These are phyloP conservation scores for Trichoderma sp. DNA, from an alignment of 2,329 filamentous ascomycete species.

Conservation along the genomic window DNA sequence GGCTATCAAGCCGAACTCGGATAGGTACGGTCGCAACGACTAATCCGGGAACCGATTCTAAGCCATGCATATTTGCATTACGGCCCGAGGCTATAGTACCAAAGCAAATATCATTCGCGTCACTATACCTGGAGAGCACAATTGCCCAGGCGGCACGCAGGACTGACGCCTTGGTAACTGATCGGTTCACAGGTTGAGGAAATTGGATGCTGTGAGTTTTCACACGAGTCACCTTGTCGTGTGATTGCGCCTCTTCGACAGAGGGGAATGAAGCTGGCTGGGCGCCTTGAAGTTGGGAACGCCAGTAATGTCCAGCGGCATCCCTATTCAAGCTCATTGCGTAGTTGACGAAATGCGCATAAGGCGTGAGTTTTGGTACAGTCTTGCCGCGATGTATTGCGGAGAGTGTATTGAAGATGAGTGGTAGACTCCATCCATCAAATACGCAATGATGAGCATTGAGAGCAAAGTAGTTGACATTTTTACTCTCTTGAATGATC, in stretches of 20 bases:
- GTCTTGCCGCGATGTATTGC: background rate
- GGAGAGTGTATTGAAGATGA: background rate
- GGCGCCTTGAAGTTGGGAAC: conserved; percentile 17
- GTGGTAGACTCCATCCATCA: conserved; percentile 1
- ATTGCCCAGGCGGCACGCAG: conserved; percentile 30
- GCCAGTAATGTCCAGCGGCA: conserved; percentile 17
- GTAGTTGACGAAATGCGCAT: conserved; percentile 10
- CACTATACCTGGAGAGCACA: conserved; percentile 23
- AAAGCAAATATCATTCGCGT: conserved; percentile 26
- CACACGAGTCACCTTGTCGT: background rate
- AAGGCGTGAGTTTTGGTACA: background rate
- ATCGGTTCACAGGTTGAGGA: background rate
- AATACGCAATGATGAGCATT: conserved; percentile 8
- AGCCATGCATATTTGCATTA: conserved; percentile 25
- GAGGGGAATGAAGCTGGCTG: conserved; percentile 7
- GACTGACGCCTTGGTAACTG: conserved; percentile 23
- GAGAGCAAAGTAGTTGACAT: background rate
- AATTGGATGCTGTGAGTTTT: background rate
- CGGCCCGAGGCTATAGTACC: conserved; percentile 30
- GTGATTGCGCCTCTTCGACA: background rate
- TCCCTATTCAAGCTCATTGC: conserved; percentile 1
- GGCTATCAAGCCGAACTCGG: conserved; percentile 20
- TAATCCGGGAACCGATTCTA: conserved; percentile 30
- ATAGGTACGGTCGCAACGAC: conserved; percentile 32
- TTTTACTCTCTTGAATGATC: background rate